Percentiles rank a stretch among this genome's conserved stretches.
These are phyloP conservation scores for Pestalotiopsis sp. DNA, from an alignment of 2,329 filamentous ascomycete species.

Conservation along the genomic window DNA sequence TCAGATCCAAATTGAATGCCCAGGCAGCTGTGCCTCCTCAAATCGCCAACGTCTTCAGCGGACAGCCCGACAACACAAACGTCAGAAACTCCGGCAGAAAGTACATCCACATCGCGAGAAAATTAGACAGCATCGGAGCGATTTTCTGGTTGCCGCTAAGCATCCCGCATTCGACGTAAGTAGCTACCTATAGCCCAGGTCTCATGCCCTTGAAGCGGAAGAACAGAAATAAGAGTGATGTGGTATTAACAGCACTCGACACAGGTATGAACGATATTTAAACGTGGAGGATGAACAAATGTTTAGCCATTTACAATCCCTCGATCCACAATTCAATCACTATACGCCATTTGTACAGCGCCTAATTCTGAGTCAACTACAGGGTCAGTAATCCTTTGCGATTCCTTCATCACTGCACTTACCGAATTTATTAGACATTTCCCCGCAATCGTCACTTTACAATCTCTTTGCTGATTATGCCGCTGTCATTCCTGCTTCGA, in stretches of 20 bases:
- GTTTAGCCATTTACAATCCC: constrained; percentile 26
- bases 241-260: background rate
- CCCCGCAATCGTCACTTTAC: constrained; percentile 15
- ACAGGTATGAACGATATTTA: constrained; percentile 33
- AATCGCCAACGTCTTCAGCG: constrained; percentile 21
- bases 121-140: constrained; percentile 28
- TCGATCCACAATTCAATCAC: constrained; percentile 17
- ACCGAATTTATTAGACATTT: background rate
- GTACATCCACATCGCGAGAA: constrained; percentile 33
- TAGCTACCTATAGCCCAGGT: background rate
- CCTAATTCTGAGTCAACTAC: constrained; percentile 18
- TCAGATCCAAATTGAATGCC: constrained; percentile 27
- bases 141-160: constrained; percentile 33
- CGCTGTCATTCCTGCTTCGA: constrained; percentile 23
- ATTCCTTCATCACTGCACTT: background rate
- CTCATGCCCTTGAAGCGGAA: background rate
- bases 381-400: background rate
- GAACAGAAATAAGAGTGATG: background rate
- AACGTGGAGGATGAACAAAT: constrained; percentile 33
- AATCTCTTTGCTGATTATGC: constrained; percentile 26
- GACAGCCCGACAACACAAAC: constrained; percentile 22
- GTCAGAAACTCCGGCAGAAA: constrained; percentile 33
- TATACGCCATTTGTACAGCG: constrained; percentile 23
- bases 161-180: constrained; percentile 35
- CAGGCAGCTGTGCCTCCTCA: constrained; percentile 19